Conservation (phyloP, 495 filamentous ascomycete genomes). For the Articulospora tetracladia region DNA sequence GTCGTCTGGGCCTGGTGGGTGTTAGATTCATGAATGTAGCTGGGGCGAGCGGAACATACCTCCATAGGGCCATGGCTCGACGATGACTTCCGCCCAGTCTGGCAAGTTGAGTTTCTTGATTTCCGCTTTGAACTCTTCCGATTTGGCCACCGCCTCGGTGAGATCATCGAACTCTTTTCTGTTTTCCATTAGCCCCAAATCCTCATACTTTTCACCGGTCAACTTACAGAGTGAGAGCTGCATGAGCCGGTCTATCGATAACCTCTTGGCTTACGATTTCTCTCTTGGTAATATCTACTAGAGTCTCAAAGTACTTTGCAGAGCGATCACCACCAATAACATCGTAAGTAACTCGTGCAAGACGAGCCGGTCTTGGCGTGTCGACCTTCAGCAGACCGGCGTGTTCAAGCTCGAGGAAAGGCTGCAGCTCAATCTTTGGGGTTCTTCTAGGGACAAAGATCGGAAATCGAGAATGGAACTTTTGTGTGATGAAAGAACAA, state of each 20-base stretch:
- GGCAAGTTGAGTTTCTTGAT: conserved; percentile 54
- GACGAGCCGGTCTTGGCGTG: conserved; percentile 38
- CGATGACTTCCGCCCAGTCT: conserved; percentile 54
- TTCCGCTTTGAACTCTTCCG: conserved; percentile 45
- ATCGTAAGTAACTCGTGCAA: conserved; percentile 60
- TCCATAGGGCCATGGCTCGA: conserved; percentile 43
- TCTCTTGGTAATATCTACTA: conserved; percentile 52
- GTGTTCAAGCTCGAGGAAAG: conserved; percentile 16
- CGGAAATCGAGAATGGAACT: conserved; percentile 14
- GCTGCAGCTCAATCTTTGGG: conserved; percentile 10
- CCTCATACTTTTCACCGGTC: neutral
- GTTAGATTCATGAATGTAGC: neutral
- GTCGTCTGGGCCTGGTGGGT: conserved; percentile 11
- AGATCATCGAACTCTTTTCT: conserved; percentile 60
- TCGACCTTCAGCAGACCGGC: neutral
- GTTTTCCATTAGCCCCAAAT: conserved; percentile 3
- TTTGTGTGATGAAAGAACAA: conserved; percentile 10
- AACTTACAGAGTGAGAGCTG: conserved; percentile 55
- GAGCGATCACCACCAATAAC: conserved; percentile 54
- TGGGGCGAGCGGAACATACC: conserved; percentile 50
- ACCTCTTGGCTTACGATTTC: conserved; percentile 45
- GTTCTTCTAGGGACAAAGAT: conserved; percentile 14
- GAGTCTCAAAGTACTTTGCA: conserved; percentile 54
- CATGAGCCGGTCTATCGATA: conserved; percentile 55
- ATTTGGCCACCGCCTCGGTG: conserved; percentile 52